Evolutionary conservation across 73 alveolate species (phyloP).

Genomic region (Diophrys appendiculata): DNA sequence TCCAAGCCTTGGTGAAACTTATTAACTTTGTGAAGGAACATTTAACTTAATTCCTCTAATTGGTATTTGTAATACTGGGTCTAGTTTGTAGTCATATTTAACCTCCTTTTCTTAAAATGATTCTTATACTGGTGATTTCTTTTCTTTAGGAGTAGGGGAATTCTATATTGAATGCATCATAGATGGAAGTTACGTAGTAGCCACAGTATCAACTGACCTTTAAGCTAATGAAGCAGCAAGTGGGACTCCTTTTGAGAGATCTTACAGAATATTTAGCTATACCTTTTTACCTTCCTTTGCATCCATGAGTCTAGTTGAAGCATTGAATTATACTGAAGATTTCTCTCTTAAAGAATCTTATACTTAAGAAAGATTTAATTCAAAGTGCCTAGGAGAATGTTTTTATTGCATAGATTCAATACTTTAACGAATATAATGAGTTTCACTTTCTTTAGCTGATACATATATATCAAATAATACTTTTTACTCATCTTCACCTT

Average conservation of each 20-base stretch:
- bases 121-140: background rate
- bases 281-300: background rate
- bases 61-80: background rate
- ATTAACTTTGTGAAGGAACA: background rate
- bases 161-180: too few relatives aligned
- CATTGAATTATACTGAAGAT: background rate
- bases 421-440: background rate
- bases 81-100: background rate
- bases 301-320: background rate
- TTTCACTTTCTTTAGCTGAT: background rate
- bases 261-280: background rate
- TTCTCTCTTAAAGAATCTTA: background rate
- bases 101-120: slow-evolving; percentile 2
- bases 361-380: background rate
- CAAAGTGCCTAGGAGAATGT: background rate
- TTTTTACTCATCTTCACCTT: background rate
- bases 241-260: background rate
- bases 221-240: too few relatives aligned
- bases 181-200: background rate
- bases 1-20: background rate
- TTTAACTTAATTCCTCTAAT: background rate
- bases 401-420: background rate
- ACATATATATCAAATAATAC: background rate
- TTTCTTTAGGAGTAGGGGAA: background rate
- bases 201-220: background rate